phyloP scores from a whole-genome alignment of 805 yeast species.

The Maudiozyma bulderi region DNA sequence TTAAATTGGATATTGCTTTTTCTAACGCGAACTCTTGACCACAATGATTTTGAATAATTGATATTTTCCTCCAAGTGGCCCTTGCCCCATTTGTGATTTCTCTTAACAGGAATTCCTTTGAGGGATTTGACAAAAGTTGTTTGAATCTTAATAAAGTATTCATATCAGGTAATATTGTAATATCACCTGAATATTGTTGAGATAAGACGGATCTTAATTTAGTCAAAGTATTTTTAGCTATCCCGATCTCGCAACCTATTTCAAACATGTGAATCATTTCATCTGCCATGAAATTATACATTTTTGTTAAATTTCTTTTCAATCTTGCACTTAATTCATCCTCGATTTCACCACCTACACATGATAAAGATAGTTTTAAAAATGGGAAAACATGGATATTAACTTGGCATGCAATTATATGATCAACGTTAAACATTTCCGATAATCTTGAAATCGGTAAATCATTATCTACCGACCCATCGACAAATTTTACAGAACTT shows the following conservation, averaged over 20 bases:
- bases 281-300: slow-evolving; percentile 49
- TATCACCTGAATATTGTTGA: slow-evolving; percentile 86
- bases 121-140: slow-evolving; percentile 67
- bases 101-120: slow-evolving; percentile 59
- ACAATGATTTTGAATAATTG: slow-evolving; percentile 79
- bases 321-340: slow-evolving; percentile 47
- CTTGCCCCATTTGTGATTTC: slow-evolving; percentile 66
- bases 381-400: slow-evolving; percentile 92
- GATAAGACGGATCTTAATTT: slow-evolving; percentile 65
- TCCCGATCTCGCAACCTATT: slow-evolving; percentile 64
- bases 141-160: slow-evolving; percentile 44
- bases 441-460: slow-evolving; percentile 79
- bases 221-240: slow-evolving; percentile 63
- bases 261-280: slow-evolving; percentile 74
- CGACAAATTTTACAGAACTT: slow-evolving; percentile 70
- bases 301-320: slow-evolving; percentile 40
- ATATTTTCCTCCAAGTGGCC: slow-evolving; percentile 86
- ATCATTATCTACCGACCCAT: slow-evolving; percentile 91
- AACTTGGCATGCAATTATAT: slow-evolving; percentile 92
- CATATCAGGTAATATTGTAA: slow-evolving; percentile 78
- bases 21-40: slow-evolving; percentile 84
- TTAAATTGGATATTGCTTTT: slow-evolving; percentile 53
- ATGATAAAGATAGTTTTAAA: slow-evolving; percentile 52
- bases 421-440: slow-evolving; percentile 95
- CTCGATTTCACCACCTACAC: slow-evolving; percentile 62